Percentiles rank a stretch among this genome's conserved stretches.
Evolutionary conservation across 78 protist species (phyloP).

Genomic region (Dictyostelium citrinum): DNA sequence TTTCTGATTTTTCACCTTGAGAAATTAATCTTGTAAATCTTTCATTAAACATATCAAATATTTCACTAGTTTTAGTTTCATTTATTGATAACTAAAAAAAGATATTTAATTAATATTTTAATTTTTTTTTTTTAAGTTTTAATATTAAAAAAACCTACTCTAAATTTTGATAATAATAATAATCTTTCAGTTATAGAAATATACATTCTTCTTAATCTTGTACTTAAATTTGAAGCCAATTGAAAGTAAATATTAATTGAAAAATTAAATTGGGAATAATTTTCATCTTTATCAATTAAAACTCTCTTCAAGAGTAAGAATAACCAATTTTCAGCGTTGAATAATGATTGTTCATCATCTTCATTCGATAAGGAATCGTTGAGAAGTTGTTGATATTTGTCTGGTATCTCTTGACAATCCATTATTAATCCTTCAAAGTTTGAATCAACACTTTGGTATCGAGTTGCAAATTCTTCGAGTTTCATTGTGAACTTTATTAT

Average conservation of each 20-base stretch:
- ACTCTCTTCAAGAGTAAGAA: slow-evolving; percentile 7
- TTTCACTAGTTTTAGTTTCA: slow-evolving; percentile 38
- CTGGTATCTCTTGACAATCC: slow-evolving; percentile 25
- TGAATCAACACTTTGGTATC: slow-evolving; percentile 45
- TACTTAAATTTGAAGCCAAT: slow-evolving; percentile 20
- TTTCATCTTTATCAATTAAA: slow-evolving; percentile 40
- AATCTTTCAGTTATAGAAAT: slow-evolving; percentile 58
- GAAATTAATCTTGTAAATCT: slow-evolving; percentile 16
- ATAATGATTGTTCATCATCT: slow-evolving; percentile 22
- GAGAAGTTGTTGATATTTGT: neutral
- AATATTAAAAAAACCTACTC: neutral
- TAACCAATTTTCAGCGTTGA: slow-evolving; percentile 72
- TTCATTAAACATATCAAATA: slow-evolving; percentile 56
- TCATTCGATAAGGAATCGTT: slow-evolving; percentile 13
- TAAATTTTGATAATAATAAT: slow-evolving; percentile 32
- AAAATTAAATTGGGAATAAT: slow-evolving; percentile 9
- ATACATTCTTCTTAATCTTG: slow-evolving; percentile 39
- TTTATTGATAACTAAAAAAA: slow-evolving; percentile 18
- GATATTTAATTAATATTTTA: neutral
- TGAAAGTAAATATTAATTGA: slow-evolving; percentile 15
- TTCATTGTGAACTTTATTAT: slow-evolving; percentile 63
- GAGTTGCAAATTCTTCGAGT: slow-evolving; percentile 16
- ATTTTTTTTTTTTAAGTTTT: neutral
- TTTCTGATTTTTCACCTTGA: slow-evolving; percentile 43
- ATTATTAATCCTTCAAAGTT: neutral